phyloP scores from a whole-genome alignment of 768 basidiomycete species.

The Harrya chromipes region DNA sequence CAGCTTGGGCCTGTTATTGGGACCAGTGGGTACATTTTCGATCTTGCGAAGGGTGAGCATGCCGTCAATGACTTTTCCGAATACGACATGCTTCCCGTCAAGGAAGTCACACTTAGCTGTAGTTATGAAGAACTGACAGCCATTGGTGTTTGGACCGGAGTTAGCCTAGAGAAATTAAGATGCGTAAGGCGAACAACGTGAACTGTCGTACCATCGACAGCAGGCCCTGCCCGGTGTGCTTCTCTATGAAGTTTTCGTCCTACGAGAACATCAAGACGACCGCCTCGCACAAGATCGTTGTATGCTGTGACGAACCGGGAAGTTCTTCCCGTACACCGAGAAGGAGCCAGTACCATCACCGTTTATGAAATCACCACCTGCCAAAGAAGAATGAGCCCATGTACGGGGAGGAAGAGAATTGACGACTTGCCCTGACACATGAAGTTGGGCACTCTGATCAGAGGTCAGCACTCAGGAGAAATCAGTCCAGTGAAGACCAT shows the following conservation, averaged over 20 bases:
- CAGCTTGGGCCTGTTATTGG: conserved; percentile 87
- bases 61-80: conserved; percentile 86
- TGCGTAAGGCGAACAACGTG: not conserved
- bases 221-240: conserved; percentile 82
- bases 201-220: conserved; percentile 74
- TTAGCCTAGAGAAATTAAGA: conserved; percentile 62
- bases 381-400: not conserved
- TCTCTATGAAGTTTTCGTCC: conserved; percentile 95
- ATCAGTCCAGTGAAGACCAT: conserved; percentile 23
- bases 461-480: conserved; percentile 7
- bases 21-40: conserved; percentile 90
- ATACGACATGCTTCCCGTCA: conserved; percentile 93
- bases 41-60: conserved; percentile 96
- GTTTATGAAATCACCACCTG: conserved; percentile 93
- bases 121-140: conserved; percentile 98
- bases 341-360: conserved; percentile 94
- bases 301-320: conserved; percentile 55
- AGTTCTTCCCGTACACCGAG: conserved; percentile 96
- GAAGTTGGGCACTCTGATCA: conserved; percentile 76
- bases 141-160: conserved; percentile 92
- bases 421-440: conserved; percentile 81
- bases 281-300: not conserved
- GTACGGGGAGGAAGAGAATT: not conserved
- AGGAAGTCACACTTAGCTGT: conserved; percentile 94
- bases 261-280: conserved; percentile 27